A percentile compares a stretch with the other conserved stretches of the same genome.
These are phyloP conservation scores for Vitis riparia DNA, from an alignment of 164 flowering plant species.

Conservation along the genomic window DNA sequence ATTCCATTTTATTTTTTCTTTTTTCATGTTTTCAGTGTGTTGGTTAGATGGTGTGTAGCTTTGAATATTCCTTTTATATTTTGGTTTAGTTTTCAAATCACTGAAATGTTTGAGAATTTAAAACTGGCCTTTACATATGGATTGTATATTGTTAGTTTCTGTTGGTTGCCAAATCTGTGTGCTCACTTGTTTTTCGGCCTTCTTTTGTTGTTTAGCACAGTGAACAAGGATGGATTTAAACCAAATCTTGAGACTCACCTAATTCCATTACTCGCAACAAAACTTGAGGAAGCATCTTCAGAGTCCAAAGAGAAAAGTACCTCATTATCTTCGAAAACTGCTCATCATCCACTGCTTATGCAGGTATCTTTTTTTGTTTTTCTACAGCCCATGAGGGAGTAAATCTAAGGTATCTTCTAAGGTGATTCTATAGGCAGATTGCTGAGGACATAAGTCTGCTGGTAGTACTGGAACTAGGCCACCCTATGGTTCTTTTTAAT, in stretches of 20 bases:
- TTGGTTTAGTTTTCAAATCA: no score
- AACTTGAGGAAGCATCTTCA: constrained; percentile 47
- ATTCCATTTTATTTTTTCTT: no score
- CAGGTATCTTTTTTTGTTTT: constrained; percentile 44
- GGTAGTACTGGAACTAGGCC: no score
- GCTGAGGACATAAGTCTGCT: no score
- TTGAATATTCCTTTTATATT: no score
- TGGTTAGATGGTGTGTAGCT: no score
- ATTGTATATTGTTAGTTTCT: no score
- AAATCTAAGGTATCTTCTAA: neutral
- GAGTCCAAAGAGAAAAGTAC: constrained; percentile 52
- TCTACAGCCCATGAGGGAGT: neutral
- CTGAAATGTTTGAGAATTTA: no score
- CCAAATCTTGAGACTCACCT: constrained; percentile 96
- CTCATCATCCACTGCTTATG: constrained; percentile 81
- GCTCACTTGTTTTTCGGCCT: constrained; percentile 5
- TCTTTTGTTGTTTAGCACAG: constrained; percentile 55
- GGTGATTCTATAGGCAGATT: neutral
- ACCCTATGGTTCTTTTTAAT: no score
- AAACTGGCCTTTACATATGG: no score
- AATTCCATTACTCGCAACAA: constrained; percentile 71
- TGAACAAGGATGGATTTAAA: constrained; percentile 87
- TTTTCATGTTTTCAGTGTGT: no score
- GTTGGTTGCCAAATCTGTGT: no score
- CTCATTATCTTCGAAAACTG: constrained; percentile 41